Evolutionary conservation across 176 grass and related monocot species (phyloP), one percentile per base, ranked within the genome.

Genomic region (Cenchrus purpureus): DNA sequence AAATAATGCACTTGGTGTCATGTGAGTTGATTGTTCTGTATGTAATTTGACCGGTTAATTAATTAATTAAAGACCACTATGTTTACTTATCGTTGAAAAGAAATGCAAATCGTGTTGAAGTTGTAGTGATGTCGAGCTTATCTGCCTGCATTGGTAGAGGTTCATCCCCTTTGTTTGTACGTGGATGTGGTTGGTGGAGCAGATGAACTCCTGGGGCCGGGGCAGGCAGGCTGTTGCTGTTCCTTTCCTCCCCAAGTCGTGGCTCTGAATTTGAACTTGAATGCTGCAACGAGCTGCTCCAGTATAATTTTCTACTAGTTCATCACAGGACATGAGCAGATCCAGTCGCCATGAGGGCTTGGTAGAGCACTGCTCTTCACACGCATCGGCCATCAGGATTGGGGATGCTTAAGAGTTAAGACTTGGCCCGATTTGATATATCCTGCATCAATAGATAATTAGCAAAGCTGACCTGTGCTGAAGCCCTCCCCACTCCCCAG

Each of bases 1-100:
- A 82, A 71, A 71, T 82, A 44, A 71, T 71, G 55, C 6, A 29
- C 54, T 71, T 71, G 8, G 19, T 59, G 53, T 9, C 10, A 34
- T 12, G 80, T 48, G 22, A 28, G 1, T 71, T 7, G 53, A 45
- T 46, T 82, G 15, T 71, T 57, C 22, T 59, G 80, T 82, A 82
- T 82, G 80, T 72, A 82, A 82, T 17, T 82, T 71, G n/a, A 48
- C 22, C n/a, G 40, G 16, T 82, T 46, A 46, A 46, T 13, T 13
- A 72, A 32, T 72, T 45, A 45, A 62, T 62, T 62, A 28, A 62
- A 74, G 50, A 55, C 51, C 32, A 43, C 53, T 58, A 22, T 25
- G 17, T 56, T 42, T 54, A 40, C 37, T 40, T 40, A 40, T 40
- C 37, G 37, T 40, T 40, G 37, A 40, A 40, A 4, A 40, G 3